These are phyloP conservation scores for Yamadazyma trypodendri DNA, from an alignment of 1,139 yeast genomes.

Conservation along the genomic window DNA sequence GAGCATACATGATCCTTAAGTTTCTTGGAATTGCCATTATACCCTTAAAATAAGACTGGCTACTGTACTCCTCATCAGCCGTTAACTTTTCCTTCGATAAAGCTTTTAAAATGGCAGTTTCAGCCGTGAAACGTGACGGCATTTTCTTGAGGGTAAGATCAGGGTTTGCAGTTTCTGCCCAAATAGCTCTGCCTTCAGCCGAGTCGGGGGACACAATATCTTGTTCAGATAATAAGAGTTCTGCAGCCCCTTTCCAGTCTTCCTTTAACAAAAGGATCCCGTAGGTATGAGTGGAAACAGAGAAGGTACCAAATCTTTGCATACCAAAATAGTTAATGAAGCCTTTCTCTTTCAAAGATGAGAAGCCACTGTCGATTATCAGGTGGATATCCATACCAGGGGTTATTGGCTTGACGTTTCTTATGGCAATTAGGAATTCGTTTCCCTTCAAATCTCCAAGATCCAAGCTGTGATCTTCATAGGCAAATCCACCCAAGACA, in stretches of 20 bases:
- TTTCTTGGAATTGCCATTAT: constrained; percentile 90
- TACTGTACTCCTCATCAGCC: constrained; percentile 44
- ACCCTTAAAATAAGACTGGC: constrained; percentile 69
- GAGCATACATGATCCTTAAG: constrained; percentile 90
- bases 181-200: constrained; percentile 72
- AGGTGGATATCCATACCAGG: constrained; percentile 35
- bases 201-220: constrained; percentile 82
- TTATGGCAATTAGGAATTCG: constrained; percentile 78
- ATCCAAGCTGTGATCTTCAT: constrained; percentile 59
- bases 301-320: constrained; percentile 97
- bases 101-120: constrained; percentile 63
- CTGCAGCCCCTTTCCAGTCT: constrained; percentile 80
- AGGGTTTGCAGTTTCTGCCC: constrained; percentile 78
- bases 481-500: constrained; percentile 73
- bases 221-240: constrained; percentile 79
- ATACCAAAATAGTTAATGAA: constrained; percentile 93
- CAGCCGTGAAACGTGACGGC: constrained; percentile 91
- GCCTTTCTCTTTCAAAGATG: constrained; percentile 63
- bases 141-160: constrained; percentile 61
- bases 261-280: constrained; percentile 72
- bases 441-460: constrained; percentile 88
- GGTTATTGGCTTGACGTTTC: constrained; percentile 54
- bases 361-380: constrained; percentile 51
- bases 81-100: constrained; percentile 48
- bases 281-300: constrained; percentile 82